Conservation (phyloP, 2,329 filamentous ascomycete genomes). For the Beauveria bassiana region DNA sequence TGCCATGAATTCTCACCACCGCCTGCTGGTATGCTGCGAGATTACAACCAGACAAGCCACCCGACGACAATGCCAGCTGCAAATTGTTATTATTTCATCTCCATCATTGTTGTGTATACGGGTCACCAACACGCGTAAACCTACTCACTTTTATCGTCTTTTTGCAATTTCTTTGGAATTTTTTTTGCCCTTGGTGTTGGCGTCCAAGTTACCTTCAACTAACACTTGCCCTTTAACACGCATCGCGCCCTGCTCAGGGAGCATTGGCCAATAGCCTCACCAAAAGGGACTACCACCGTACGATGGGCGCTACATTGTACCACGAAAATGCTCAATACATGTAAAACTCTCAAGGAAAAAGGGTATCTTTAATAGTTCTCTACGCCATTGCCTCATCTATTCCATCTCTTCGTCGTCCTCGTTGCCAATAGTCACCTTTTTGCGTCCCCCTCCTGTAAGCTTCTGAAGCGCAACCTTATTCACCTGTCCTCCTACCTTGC, state of each 20-base stretch:
- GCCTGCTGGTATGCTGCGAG: slow-evolving; percentile 7
- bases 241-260: slow-evolving; percentile 5
- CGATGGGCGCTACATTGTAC: background rate
- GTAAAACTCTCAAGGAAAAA: background rate
- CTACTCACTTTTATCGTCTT: background rate
- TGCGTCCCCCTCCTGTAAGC: slow-evolving; percentile 74
- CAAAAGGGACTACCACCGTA: background rate
- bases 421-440: slow-evolving; percentile 80
- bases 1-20: background rate
- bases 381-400: slow-evolving; percentile 19
- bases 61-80: background rate
- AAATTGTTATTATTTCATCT: background rate
- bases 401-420: slow-evolving; percentile 55
- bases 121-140: background rate
- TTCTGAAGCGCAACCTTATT: slow-evolving; percentile 87
- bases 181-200: background rate
- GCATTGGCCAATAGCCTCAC: slow-evolving; percentile 4
- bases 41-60: slow-evolving; percentile 8
- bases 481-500: slow-evolving; percentile 84
- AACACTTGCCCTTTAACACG: background rate
- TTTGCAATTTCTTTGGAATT: background rate
- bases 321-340: background rate
- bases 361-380: slow-evolving; percentile 7
- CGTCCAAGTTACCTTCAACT: background rate
- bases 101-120: background rate